phyloP scores from a whole-genome alignment of 1,139 yeast species.

The Ashbya aceris region DNA sequence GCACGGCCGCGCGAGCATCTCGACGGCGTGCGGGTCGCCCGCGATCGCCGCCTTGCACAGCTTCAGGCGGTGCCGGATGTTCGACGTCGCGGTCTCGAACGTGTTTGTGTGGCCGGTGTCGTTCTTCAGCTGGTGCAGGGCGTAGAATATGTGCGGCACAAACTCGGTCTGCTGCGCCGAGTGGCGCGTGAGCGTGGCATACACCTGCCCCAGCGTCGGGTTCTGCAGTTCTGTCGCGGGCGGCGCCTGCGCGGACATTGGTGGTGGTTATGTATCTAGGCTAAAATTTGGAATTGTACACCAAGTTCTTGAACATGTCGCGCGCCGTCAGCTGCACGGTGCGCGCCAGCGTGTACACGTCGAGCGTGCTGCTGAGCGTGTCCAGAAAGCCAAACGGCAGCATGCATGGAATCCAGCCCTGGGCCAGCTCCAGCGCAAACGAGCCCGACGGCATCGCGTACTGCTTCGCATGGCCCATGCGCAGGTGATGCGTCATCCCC shows the following conservation, averaged over 20 bases:
- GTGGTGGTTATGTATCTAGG: not conserved
- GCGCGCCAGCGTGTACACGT: conserved; percentile 53
- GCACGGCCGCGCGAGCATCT: conserved; percentile 19
- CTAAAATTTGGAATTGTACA: conserved; percentile 44
- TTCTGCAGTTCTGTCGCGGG: not conserved
- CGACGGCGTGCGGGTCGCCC: conserved; percentile 18
- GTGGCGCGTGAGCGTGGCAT: conserved; percentile 4
- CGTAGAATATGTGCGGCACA: conserved; percentile 28
- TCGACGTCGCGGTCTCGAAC: conserved; percentile 26
- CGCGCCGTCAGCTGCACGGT: conserved; percentile 67
- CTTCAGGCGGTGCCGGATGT: conserved; percentile 27
- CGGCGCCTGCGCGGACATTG: not conserved
- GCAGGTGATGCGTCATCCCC: conserved; percentile 74
- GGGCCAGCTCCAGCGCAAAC: conserved; percentile 91
- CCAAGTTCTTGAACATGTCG: conserved; percentile 64
- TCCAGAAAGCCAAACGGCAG: conserved; percentile 90
- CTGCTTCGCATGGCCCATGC: conserved; percentile 68
- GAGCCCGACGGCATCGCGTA: conserved; percentile 74
- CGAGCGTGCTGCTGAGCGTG: conserved; percentile 70
- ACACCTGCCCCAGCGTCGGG: conserved; percentile 3
- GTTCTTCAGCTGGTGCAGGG: conserved; percentile 25
- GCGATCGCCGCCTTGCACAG: conserved; percentile 22
- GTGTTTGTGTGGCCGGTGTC: conserved; percentile 27
- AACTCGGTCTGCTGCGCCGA: conserved; percentile 18
- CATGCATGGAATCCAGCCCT: conserved; percentile 98